Conservation (phyloP, 169 alveolate genomes). For the Plasmodium gonderi region DNA sequence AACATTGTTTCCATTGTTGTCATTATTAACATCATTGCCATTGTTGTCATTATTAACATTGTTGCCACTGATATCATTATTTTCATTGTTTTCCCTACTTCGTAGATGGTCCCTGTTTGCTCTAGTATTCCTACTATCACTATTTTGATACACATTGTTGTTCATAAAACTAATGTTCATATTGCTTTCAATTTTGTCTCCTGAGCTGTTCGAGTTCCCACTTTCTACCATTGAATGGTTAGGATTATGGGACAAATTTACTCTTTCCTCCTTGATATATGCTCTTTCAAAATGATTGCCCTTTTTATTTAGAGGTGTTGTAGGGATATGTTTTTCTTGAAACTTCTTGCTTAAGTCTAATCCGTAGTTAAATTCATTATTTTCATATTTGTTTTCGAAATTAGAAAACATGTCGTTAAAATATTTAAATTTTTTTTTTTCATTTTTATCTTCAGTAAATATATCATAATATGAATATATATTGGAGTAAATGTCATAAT, state of each 20-base stretch:
- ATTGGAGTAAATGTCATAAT: slow-evolving; percentile 70
- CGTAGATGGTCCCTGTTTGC: not conserved
- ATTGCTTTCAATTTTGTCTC: not conserved
- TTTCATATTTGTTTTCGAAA: slow-evolving; percentile 49
- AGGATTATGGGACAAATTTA: not conserved
- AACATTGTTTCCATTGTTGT: not conserved
- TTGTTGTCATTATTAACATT: too few species aligned
- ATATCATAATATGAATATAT: slow-evolving; percentile 68
- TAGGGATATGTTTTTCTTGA: not conserved
- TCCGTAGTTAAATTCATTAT: slow-evolving; percentile 6
- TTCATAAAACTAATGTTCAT: not conserved
- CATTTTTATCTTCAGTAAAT: slow-evolving; percentile 72
- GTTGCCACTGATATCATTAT: not conserved
- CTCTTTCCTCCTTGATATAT: not conserved
- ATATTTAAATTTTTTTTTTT: slow-evolving; percentile 52
- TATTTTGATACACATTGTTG: not conserved
- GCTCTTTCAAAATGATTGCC: not conserved
- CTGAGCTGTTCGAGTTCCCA: not conserved
- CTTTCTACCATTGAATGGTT: not conserved
- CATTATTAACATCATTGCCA: too few species aligned
- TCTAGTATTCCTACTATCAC: not conserved
- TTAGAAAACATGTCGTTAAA: slow-evolving; percentile 67
- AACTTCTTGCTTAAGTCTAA: not conserved
- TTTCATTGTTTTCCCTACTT: not conserved
- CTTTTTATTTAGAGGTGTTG: not conserved